Base-by-base conservation (phyloP, 371 early-diverging fungal genomes). In the Mortierella sp. region DNA sequence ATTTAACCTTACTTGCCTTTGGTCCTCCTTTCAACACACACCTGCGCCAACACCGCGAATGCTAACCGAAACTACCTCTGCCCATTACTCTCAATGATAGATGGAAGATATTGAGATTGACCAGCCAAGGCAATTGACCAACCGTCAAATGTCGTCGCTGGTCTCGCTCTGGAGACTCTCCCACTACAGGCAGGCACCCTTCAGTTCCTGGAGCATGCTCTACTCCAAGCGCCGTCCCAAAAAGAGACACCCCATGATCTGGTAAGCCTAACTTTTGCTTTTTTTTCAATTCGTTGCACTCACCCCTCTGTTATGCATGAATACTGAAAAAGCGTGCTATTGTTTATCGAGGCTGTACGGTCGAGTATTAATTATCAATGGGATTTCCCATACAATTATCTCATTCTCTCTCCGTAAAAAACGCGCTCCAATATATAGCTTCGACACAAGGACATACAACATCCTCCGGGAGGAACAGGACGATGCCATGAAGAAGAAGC, bases 171-270 rank as follows among this genome's bases (percentile, higher is more conserved):
- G 74, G 76, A 64, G 78, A 14, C 64, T 82, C 8, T 66, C 66
- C n/a, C 83, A 82, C 67, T 77, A 71, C 65, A 74, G 58, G 34
- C 78, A 74, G 52, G 75, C 83, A 3, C 83, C 78, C n/a, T 78
- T 72, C 72, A 82, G 83, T 64, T 64, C 75, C 26, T 82, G 83
- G 83, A 82, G 78, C 47, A 82, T 82, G 34, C 76, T 82, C 29
- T 78, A 69, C 70, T 78, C 70, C 67, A 65, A 53, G 52, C 74
- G 74, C 9, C 71, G 75, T 24, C 72, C 65, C 14, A 68, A 70
- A 45, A 70, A 55, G 41, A 48, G 41, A 64, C 58, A 76, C 37
- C 79, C 73, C 16, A 78, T 82, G 72, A 66, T 82, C 55, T 70
- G 75, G 83, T 78, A 82, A 70, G 66, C 22, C 34, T 26, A 24